These are phyloP conservation scores for Brettanomyces nanus DNA, from an alignment of 805 yeast species.

Conservation along the genomic window DNA sequence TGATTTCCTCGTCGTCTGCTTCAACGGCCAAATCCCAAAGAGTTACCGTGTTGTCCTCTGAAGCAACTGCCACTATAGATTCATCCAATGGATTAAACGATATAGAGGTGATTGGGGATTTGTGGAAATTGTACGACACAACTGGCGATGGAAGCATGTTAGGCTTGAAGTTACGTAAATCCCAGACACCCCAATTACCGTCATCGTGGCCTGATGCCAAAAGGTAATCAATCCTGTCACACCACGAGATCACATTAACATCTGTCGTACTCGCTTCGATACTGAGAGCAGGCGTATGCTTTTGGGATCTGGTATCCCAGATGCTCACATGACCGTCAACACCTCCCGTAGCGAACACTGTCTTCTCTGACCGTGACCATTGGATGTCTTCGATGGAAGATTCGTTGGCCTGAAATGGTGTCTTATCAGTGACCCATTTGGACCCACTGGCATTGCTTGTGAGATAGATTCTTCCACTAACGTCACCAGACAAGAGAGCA, in stretches of 20 bases:
- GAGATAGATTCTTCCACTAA: slow-evolving; percentile 71
- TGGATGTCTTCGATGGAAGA: slow-evolving; percentile 93
- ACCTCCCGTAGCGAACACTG: slow-evolving; percentile 94
- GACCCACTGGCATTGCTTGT: slow-evolving; percentile 72
- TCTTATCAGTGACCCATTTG: slow-evolving; percentile 79
- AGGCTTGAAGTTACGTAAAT: slow-evolving; percentile 74
- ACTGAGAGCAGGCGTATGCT: slow-evolving; percentile 83
- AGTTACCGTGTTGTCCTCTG: slow-evolving; percentile 95
- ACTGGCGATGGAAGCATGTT: slow-evolving; percentile 64
- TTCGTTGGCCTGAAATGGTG: slow-evolving; percentile 62
- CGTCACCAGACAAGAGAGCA: slow-evolving; percentile 79
- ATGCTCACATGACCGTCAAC: slow-evolving; percentile 85
- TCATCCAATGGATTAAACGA: slow-evolving; percentile 94
- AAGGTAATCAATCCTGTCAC: slow-evolving; percentile 74
- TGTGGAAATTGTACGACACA: slow-evolving; percentile 92
- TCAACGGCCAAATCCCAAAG: slow-evolving; percentile 98
- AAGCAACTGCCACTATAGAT: slow-evolving; percentile 89
- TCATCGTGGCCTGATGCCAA: slow-evolving; percentile 96
- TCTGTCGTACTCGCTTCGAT: slow-evolving; percentile 75
- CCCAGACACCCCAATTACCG: slow-evolving; percentile 98
- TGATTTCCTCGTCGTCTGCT: slow-evolving; percentile 95
- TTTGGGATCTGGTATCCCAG: slow-evolving; percentile 95
- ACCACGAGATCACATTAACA: slow-evolving; percentile 95
- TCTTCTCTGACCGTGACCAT: slow-evolving; percentile 87
- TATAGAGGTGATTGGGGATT: slow-evolving; percentile 85